Base-by-base conservation (phyloP, 306 rosid species). In the Quercus gilva region DNA sequence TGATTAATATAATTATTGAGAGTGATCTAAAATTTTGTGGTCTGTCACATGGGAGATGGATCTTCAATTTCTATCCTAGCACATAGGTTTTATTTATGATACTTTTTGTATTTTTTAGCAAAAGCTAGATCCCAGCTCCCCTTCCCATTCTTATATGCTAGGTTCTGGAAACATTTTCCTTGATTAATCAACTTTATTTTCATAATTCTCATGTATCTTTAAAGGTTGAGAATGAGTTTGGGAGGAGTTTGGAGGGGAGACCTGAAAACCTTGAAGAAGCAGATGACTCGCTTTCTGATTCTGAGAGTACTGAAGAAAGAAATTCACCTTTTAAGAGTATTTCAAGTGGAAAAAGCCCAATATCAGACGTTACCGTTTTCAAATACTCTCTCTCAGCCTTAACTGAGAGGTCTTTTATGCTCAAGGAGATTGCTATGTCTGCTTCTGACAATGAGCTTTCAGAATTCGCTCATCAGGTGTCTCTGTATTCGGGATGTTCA, bases 401-500 rank as follows among this genome's bases (percentile, higher is more conserved):
- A 80, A 21, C 83, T 77, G 99, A 95, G 87, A 95, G 86, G 84
- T 87, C 91, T 68, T 92, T 87, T 57, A 82, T 95, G 88, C 99
- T 95, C 80, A 95, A 89, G 90, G 97, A 95, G 83, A 91, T 95
- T 82, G 92, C 91, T 64, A 51, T 76, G 79, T 81, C 84, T 52
- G 85, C 87, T 63, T 85, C 97, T 31, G 85, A 84, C 69, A 88
- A 78, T 76, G 97, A 91, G 74, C 88, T 95, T 83, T 81, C 74
- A 15, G 88, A 85, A 76, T 87, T 95, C 69, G 91, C 99, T 14
- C 76, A 79, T 78, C 91, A 85, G 20, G 93, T 95, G 77, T 91
- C 99, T 60, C 80, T 78, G 71, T 91, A 91, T 83, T 88, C 97
- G 17, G 99, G 99, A 81, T 95, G 99, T 80, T 87, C 91, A 71